Base-by-base conservation (phyloP, 495 filamentous ascomycete species). In the Lasiosphaeris hirsuta region DNA sequence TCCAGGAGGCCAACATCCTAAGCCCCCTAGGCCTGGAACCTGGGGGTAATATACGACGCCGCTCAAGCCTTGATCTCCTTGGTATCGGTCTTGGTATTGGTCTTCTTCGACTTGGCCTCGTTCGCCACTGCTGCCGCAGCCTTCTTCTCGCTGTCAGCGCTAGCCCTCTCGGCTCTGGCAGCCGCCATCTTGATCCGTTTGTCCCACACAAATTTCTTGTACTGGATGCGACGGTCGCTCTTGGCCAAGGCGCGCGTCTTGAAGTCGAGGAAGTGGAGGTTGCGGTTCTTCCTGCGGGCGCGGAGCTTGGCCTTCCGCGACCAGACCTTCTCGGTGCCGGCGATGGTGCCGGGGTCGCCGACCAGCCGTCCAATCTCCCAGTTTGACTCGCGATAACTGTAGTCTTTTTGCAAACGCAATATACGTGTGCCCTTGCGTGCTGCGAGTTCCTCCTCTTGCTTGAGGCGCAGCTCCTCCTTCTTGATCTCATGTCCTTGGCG, bases 361-460 rank as follows among this genome's bases (percentile, higher is more conserved):
- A 78, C 65, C 34, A 80, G 54, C 1, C 72, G 74, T 52, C 91
- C 92, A 74, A 97, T 92, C 68, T 85, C 74, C 87, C 87, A 93
- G 73, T 94, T 96, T 51, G 83, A 78, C 75, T 92, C 86, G 57
- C 90, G 82, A 72, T 90, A 92, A 75, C 87, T 86, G 72, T 92
- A 91, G 52, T 89, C 86, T 5, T 80, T 76, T 44, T 84, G 78
- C 58, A 92, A 68, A 54, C 78, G 75, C 37, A 83, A 66, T 7
- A 78, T 61, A 70, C 57, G 71, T 51, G 56, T 72, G 30, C 69
- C 71, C 54, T 50, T 60, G 56, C 66, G 68, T 7, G 51, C 56
- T 36, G 53, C 54, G 43, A 63, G 54, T 51, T 63, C 60, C 51
- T 65, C 51, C 47, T 65, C 46, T 44, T 47, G 2, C 46, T 41